Percentiles rank a stretch among this genome's conserved stretches.
Conservation (phyloP, 129 eudicot genomes). For the Mikania micrantha region DNA sequence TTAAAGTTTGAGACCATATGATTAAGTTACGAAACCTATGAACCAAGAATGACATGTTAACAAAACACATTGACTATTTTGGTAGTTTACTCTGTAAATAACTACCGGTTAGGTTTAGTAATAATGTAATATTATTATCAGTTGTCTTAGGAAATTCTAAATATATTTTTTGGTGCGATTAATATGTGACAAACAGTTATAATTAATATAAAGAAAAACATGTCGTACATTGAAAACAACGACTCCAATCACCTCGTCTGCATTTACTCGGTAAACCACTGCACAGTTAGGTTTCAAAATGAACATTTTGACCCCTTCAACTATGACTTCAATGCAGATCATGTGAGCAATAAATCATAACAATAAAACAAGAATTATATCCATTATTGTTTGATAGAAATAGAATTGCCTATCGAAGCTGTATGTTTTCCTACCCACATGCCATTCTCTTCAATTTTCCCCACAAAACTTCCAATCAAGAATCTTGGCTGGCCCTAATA, state of each 20-base stretch:
- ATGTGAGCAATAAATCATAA: neutral
- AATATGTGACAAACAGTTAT: no score
- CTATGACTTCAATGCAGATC: neutral
- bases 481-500: conserved; percentile 25
- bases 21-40: no score
- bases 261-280: conserved; percentile 19
- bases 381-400: conserved; percentile 14
- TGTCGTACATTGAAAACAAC: conserved; percentile 3
- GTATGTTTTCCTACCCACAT: conserved; percentile 21
- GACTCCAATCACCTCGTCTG: conserved; percentile 10
- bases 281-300: conserved; percentile 10
- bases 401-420: neutral
- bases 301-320: conserved; percentile 21
- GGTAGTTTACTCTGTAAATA: no score
- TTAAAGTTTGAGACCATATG: no score
- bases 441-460: conserved; percentile 13
- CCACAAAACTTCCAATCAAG: neutral
- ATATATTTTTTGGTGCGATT: no score
- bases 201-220: no score
- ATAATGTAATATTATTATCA: no score
- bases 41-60: no score
- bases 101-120: no score
- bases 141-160: no score
- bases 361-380: neutral
- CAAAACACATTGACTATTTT: no score